Conservation (phyloP, 768 basidiomycete genomes). For the Boletus subparvulus region DNA sequence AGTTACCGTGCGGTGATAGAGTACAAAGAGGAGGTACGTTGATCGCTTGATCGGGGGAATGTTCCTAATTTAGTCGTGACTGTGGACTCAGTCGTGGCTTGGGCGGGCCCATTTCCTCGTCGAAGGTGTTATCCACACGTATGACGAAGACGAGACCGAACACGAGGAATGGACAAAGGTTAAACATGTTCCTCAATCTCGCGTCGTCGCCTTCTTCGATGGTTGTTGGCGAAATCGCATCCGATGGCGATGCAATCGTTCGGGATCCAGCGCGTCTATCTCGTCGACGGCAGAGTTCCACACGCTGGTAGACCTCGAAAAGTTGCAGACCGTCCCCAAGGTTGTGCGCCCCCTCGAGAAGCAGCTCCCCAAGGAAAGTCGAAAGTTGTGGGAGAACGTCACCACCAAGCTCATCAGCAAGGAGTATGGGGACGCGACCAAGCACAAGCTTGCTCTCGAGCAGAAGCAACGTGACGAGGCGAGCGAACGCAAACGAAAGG, state of each 20-base stretch:
- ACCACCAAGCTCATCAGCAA: slow-evolving; percentile 74
- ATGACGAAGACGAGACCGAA: slow-evolving; percentile 59
- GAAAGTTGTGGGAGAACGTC: slow-evolving; percentile 84
- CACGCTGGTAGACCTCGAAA: slow-evolving; percentile 74
- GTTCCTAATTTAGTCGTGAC: background rate
- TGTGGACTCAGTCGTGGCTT: slow-evolving; percentile 69
- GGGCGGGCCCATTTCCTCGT: slow-evolving; percentile 81
- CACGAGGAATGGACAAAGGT: slow-evolving; percentile 78
- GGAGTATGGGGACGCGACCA: slow-evolving; percentile 89
- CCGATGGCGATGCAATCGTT: slow-evolving; percentile 68
- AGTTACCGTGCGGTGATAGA: slow-evolving; percentile 82
- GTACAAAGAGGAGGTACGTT: slow-evolving; percentile 91
- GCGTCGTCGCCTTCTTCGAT: slow-evolving; percentile 78
- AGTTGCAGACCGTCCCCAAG: slow-evolving; percentile 76
- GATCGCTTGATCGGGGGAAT: background rate
- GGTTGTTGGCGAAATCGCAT: slow-evolving; percentile 86
- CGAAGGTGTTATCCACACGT: slow-evolving; percentile 89
- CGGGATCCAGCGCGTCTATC: slow-evolving; percentile 48
- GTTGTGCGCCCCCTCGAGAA: slow-evolving; percentile 74
- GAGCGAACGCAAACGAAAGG: slow-evolving; percentile 81
- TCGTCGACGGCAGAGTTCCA: slow-evolving; percentile 49
- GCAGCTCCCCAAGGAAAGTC: slow-evolving; percentile 80
- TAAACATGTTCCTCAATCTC: slow-evolving; percentile 83
- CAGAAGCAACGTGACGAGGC: slow-evolving; percentile 90
- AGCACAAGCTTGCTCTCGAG: slow-evolving; percentile 88